A percentile compares a stretch with the other conserved stretches of the same genome.
phyloP scores from a whole-genome alignment of 2,329 filamentous ascomycete species.

The Xylaria sp. region DNA sequence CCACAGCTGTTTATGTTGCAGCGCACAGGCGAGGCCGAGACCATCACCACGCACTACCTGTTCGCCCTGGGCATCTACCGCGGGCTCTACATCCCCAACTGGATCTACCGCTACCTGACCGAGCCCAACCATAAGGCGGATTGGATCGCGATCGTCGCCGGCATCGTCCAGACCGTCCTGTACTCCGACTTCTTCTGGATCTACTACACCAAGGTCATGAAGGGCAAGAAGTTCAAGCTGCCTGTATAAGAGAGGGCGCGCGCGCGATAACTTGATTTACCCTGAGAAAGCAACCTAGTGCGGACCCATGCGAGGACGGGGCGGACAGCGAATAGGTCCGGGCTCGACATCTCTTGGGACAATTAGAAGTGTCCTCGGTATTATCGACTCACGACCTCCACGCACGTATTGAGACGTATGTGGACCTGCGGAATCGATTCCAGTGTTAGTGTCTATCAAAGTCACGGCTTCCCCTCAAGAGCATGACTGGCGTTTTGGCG shows the following conservation, averaged over 20 bases:
- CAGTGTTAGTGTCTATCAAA: constrained; percentile 17
- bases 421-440: constrained; percentile 1
- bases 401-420: constrained; percentile 5
- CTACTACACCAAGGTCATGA: constrained; percentile 96
- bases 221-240: constrained; percentile 88
- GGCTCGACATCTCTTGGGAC: constrained; percentile 11
- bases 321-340: background rate
- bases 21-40: constrained; percentile 96
- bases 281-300: background rate
- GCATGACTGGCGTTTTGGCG: constrained; percentile 41
- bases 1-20: constrained; percentile 99
- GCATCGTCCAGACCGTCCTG: constrained; percentile 90
- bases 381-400: background rate
- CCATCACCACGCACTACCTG: constrained; percentile 98
- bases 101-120: constrained; percentile 89
- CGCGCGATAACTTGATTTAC: background rate
- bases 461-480: constrained; percentile 28
- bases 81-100: constrained; percentile 97
- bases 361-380: constrained; percentile 3
- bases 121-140: constrained; percentile 80
- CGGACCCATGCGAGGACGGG: background rate
- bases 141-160: constrained; percentile 87
- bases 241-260: constrained; percentile 68
- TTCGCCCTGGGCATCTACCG: constrained; percentile 93
- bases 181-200: constrained; percentile 99